Conservation (phyloP, 306 rosid genomes). For the Lagenaria siceraria region DNA sequence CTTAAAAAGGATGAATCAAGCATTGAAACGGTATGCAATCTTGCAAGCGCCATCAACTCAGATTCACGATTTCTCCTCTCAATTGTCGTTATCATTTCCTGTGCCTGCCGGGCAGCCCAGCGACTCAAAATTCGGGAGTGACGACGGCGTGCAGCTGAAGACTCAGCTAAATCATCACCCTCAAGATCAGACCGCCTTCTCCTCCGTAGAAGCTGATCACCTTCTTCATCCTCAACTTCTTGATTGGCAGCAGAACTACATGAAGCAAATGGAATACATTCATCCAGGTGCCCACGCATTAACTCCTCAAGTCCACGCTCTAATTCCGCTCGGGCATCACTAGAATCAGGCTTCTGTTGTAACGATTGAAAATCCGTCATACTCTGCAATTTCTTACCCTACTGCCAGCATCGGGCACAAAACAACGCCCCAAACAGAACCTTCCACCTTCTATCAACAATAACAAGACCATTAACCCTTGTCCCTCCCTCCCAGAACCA, state of each 20-base stretch:
- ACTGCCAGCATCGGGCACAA: conserved; percentile 5
- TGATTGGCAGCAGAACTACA: conserved; percentile 72
- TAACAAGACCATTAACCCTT: conserved; percentile 16
- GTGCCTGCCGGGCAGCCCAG: conserved; percentile 98
- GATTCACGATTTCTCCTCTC: conserved; percentile 97
- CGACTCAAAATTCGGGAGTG: conserved; percentile 85
- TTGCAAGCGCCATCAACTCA: conserved; percentile 93
- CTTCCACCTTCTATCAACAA: background rate
- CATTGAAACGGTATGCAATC: conserved; percentile 92
- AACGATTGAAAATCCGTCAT: conserved; percentile 82
- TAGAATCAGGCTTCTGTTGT: conserved; percentile 91
- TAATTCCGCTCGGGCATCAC: conserved; percentile 61
- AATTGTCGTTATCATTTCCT: conserved; percentile 97
- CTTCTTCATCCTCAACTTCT: conserved; percentile 75
- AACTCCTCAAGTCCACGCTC: conserved; percentile 80
- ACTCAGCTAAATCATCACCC: conserved; percentile 88
- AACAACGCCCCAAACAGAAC: background rate
- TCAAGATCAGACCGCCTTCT: conserved; percentile 91
- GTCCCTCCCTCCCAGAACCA: conserved; percentile 19
- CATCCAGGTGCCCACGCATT: conserved; percentile 95
- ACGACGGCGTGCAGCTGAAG: conserved; percentile 73
- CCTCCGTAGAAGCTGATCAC: conserved; percentile 86
- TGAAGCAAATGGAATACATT: conserved; percentile 88
- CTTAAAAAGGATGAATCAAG: conserved; percentile 86
- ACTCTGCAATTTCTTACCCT: conserved; percentile 24